Conservation (phyloP, 1,284 basidiomycete genomes). For the Veloporphyrellus conicus region DNA sequence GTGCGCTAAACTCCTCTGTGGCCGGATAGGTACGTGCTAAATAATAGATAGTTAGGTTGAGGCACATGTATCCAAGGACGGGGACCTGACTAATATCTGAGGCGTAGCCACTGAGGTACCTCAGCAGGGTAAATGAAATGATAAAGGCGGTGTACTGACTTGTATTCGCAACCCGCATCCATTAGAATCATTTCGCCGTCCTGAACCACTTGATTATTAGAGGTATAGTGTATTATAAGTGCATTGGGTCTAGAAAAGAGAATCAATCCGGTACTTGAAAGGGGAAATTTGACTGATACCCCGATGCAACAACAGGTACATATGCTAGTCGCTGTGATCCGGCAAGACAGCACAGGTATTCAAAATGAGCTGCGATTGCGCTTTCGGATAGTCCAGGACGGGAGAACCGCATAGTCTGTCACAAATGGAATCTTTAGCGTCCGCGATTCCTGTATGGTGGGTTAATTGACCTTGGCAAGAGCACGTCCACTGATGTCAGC, state of each 20-base stretch:
- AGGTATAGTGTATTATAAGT: slow-evolving; percentile 88
- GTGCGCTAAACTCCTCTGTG: slow-evolving; percentile 70
- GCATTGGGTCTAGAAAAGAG: slow-evolving; percentile 63
- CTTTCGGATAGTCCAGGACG: slow-evolving; percentile 69
- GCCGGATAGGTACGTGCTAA: slow-evolving; percentile 86
- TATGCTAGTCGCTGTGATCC: slow-evolving; percentile 86
- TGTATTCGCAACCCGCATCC: slow-evolving; percentile 88
- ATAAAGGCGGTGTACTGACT: slow-evolving; percentile 45
- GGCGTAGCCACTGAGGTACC: slow-evolving; percentile 72
- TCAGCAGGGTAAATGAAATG: slow-evolving; percentile 6
- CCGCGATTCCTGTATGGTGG: not conserved
- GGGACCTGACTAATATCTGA: slow-evolving; percentile 81
- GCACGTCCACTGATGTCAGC: slow-evolving; percentile 74
- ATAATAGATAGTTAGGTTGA: slow-evolving; percentile 10
- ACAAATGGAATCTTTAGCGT: slow-evolving; percentile 4
- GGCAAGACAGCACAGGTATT: slow-evolving; percentile 75
- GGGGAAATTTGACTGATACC: slow-evolving; percentile 45
- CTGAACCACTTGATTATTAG: slow-evolving; percentile 75
- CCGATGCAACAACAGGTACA: slow-evolving; percentile 91
- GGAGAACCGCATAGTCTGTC: slow-evolving; percentile 81
- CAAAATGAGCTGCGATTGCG: slow-evolving; percentile 79
- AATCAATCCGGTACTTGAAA: slow-evolving; percentile 8
- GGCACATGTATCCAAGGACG: not conserved
- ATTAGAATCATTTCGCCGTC: slow-evolving; percentile 79
- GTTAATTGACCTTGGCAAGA: slow-evolving; percentile 61